Conservation (phyloP, 148 eudicot genomes). For the Oxyria digyna region DNA sequence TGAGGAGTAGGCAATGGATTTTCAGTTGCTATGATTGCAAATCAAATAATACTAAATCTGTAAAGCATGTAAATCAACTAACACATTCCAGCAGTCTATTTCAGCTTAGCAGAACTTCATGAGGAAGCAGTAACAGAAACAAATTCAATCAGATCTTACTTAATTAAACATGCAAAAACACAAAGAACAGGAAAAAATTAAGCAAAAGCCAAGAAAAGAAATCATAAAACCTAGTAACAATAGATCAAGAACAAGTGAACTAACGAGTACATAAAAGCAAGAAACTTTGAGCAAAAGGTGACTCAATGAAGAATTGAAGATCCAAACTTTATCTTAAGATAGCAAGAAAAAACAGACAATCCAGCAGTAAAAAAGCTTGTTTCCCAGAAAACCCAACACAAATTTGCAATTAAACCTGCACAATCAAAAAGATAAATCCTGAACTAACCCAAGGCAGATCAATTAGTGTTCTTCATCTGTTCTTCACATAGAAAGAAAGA, state of each 20-base stretch:
- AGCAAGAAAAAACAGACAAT: neutral
- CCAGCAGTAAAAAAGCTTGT: neutral
- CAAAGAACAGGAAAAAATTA: neutral
- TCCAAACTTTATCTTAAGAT: neutral
- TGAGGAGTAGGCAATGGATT: neutral
- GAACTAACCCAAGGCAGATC: neutral
- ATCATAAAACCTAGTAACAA: neutral
- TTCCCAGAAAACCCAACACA: neutral
- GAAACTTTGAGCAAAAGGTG: neutral
- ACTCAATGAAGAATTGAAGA: neutral
- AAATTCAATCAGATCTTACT: neutral
- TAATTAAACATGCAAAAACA: neutral
- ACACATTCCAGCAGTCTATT: neutral
- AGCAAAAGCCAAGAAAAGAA: neutral
- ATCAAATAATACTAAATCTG: neutral
- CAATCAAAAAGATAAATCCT: neutral
- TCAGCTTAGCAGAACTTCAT: neutral
- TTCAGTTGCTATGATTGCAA: neutral
- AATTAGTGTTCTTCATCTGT: neutral
- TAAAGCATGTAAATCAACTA: slow-evolving; percentile 2
- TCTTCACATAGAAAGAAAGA: neutral
- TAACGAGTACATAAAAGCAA: neutral
- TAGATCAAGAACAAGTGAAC: neutral
- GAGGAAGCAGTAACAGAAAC: neutral
- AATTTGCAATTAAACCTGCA: neutral